Evolutionary conservation across 805 yeast species (phyloP), one percentile per base, ranked within the genome.

Genomic region (Millerago galiae): DNA sequence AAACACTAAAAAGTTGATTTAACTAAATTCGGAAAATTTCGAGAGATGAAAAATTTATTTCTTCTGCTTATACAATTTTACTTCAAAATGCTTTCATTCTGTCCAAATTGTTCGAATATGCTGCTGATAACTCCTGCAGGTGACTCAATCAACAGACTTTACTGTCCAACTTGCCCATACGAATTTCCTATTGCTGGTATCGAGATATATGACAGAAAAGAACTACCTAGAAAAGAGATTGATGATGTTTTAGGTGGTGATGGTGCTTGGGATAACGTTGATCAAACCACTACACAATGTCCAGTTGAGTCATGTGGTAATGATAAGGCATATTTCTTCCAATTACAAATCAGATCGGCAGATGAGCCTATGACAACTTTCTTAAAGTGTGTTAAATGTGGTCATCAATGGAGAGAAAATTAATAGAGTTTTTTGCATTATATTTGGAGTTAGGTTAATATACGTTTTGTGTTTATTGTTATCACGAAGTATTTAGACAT

Each of bases 321-420:
- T 50, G 84, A 79, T 51, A 87, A 88, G 63, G 99, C 99, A 0
- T 93, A 93, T 65, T 93, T 87, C 71, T 93, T 90, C 74, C 98
- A 93, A 66, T 70, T 93, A 46, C 99, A 93, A 64, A 93, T 93
- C 57, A 75, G 99, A 65, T 85, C 95, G 48, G 99, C 99, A 2
- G 99, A 93, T 74, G 99, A 93, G 68, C 99, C 99, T 18, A 93
- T 93, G 98, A 93, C 99, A 1, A 91, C 98, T 2, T 93, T 93
- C 62, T 91, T 87, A 63, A 89, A 91, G 63, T 93, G 99, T 68
- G 89, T 89, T 30, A 82, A 79, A 49, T 93, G 99, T 70, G 86
- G 87, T 38, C 76, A 88, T 59, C 95, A 91, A 65, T 93, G 99
- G 99, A 83, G 96, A 66, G 99, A 93, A 56, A 93, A 93, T 57